These are phyloP conservation scores for Chaetomium sp. DNA, from an alignment of 2,329 filamentous ascomycete species.

Conservation along the genomic window DNA sequence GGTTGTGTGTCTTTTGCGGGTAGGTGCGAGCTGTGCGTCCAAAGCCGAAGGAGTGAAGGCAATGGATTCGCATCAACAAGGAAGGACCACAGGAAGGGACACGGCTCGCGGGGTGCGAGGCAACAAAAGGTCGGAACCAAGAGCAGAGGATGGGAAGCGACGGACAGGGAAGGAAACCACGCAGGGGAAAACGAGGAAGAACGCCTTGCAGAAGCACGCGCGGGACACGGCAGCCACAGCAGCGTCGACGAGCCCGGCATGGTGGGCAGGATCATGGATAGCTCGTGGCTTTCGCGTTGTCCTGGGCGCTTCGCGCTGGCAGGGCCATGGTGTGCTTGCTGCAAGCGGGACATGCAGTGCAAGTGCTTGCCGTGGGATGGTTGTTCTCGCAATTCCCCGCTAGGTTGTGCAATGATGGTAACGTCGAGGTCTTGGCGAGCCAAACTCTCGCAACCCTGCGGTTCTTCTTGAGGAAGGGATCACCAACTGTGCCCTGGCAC, in stretches of 20 bases:
- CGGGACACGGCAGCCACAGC: no score
- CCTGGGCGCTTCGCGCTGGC: no score
- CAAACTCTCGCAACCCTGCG: not conserved
- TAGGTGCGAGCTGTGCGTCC: not conserved
- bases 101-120: not conserved
- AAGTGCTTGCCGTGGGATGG: not conserved
- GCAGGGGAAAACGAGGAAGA: not conserved
- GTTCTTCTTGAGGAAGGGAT: conserved; percentile 15
- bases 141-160: not conserved
- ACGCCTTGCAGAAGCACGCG: not conserved
- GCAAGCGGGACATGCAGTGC: no score
- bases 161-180: not conserved
- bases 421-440: conserved; percentile 1
- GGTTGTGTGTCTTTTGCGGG: not conserved
- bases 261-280: not conserved
- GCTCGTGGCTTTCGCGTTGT: not conserved
- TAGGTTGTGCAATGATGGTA: not conserved
- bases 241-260: not conserved
- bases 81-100: not conserved
- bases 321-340: no score
- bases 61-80: not conserved
- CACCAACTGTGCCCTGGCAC: conserved; percentile 7
- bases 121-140: not conserved
- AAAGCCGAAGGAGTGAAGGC: conserved; percentile 19
- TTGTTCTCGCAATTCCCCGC: not conserved